Evolutionary conservation across 2,329 filamentous ascomycete species (phyloP), one percentile per base, ranked within the genome.

Genomic region (Beauveria sp.): DNA sequence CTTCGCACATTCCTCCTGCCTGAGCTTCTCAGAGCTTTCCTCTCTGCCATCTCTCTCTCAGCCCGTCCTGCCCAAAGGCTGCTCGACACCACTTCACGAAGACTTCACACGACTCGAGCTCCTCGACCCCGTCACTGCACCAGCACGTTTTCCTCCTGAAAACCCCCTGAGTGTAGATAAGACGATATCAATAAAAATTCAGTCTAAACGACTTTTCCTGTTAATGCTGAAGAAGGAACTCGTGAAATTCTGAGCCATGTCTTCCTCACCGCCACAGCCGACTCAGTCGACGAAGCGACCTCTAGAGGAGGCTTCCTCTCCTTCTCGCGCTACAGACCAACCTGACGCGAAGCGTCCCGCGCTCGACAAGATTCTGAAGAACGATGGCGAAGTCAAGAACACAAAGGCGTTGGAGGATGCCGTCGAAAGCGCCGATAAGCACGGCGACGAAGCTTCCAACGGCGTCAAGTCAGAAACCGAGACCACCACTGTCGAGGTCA

Each of bases 331-430:
- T 44, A 91, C 85, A 72, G 94, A 97, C 70, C 92, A 97, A 73
- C 94, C 96, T 59, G 94, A 99, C 69, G 94, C 94, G 64, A 99
- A 99, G 80, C 90, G 94, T 67, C 94, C 91, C 54, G 94, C 94
- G 44, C 85, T 99, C 64, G 93, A 97, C 78, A 99, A 97, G 80
- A 82, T 92, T 67, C 82, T 89, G 68, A 91, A 89, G 74, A 87
- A 84, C 60, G 86, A 83, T 28, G 80, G 84, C 61, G 80, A 83
- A 63, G 70, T 71, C 43, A 79, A 82, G 61, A 80, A 77, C 58
- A 67, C 70, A n/a, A 70, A 72, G 61, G 63, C 69, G 43, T 61
- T 67, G 14, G 61, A 62, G n/a, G 71, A 73, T 53, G 68, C 74
- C 34, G 66, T 71, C 18, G 72, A 77, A n/a, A 69, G 73, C 30